A percentile compares a stretch with the other conserved stretches of the same genome.
phyloP scores from a whole-genome alignment of 495 filamentous ascomycete genomes.

The Collariella sp. region DNA sequence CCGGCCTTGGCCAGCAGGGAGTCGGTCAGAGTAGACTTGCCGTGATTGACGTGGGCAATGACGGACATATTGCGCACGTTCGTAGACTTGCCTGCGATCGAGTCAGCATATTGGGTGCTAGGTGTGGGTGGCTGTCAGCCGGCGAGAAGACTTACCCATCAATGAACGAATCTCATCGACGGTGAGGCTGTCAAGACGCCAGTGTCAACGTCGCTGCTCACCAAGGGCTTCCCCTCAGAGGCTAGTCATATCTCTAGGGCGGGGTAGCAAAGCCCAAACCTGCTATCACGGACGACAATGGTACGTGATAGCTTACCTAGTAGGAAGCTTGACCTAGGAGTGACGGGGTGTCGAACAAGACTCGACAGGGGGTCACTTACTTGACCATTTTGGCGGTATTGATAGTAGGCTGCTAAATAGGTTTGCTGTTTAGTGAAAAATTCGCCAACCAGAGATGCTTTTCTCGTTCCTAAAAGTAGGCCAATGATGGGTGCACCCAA shows the following conservation, averaged over 20 bases:
- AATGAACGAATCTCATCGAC: constrained; percentile 92
- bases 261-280: constrained; percentile 23
- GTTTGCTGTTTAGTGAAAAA: constrained; percentile 17
- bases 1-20: constrained; percentile 97
- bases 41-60: constrained; percentile 99
- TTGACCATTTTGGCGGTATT: constrained; percentile 97
- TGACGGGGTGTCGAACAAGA: too few relatives aligned
- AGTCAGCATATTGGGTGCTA: constrained; percentile 12
- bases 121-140: not conserved
- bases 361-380: constrained; percentile 53
- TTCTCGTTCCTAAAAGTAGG: constrained; percentile 16
- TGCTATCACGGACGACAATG: not conserved
- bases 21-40: constrained; percentile 98
- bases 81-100: constrained; percentile 62
- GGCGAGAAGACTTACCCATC: constrained; percentile 50
- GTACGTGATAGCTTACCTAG: constrained; percentile 24
- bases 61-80: constrained; percentile 99
- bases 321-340: too few relatives aligned
- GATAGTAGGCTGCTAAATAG: constrained; percentile 26
- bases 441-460: constrained; percentile 23
- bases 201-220: constrained; percentile 24
- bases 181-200: constrained; percentile 69
- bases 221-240: constrained; percentile 5
- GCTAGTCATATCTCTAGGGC: constrained; percentile 37
- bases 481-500: constrained; percentile 13